These are phyloP conservation scores for Pythium aphanidermatum DNA, from an alignment of 352 stramenopile genomes.

Conservation along the genomic window DNA sequence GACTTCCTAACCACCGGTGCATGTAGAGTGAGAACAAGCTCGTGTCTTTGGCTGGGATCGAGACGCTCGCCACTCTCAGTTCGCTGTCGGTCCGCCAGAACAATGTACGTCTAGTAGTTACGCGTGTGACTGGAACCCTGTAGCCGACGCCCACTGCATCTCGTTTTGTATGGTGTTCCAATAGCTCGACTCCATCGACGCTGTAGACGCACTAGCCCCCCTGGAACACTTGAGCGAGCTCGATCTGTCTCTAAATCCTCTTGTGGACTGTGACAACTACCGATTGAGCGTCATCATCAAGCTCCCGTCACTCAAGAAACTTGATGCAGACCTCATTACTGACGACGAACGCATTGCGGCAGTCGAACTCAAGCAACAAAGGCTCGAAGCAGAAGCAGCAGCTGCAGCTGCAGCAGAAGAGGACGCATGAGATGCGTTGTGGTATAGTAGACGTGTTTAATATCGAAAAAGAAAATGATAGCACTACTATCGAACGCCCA, in stretches of 20 bases:
- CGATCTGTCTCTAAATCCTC: conserved; percentile 43
- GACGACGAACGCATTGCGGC: conserved; percentile 59
- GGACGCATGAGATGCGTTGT: conserved; percentile 16
- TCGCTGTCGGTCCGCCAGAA: conserved; percentile 54
- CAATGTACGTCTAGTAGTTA: conserved; percentile 26
- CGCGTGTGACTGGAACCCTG: neutral
- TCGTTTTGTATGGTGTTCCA: neutral
- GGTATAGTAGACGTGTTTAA: conserved; percentile 15
- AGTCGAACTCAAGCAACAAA: conserved; percentile 48
- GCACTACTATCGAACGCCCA: conserved; percentile 19
- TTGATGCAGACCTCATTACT: conserved; percentile 47
- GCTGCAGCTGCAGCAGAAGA: conserved; percentile 20
- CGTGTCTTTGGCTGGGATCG: conserved; percentile 41
- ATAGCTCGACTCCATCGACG: conserved; percentile 49
- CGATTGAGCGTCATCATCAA: conserved; percentile 44
- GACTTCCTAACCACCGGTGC: too few relatives aligned
- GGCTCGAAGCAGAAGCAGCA: conserved; percentile 22
- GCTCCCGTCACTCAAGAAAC: conserved; percentile 43
- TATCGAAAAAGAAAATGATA: conserved; percentile 18
- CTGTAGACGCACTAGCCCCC: conserved; percentile 34
- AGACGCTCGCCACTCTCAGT: conserved; percentile 33
- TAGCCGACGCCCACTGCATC: neutral
- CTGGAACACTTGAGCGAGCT: conserved; percentile 39
- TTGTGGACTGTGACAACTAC: conserved; percentile 53
- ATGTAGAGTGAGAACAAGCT: conserved; percentile 69